These are phyloP conservation scores for Ascoidea asiatica DNA, from an alignment of 805 yeast genomes.

Conservation along the genomic window DNA sequence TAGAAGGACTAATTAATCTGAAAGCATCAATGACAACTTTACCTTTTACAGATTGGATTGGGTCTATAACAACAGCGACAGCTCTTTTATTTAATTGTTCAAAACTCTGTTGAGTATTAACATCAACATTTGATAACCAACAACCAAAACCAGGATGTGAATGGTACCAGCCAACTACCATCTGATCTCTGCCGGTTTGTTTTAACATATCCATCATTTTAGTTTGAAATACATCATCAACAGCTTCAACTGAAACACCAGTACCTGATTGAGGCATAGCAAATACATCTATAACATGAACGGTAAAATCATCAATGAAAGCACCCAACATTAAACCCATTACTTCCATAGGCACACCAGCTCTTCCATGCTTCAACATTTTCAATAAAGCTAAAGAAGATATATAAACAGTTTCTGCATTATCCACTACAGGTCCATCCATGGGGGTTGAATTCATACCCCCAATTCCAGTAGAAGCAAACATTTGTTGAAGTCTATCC, in stretches of 20 bases:
- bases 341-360: constrained; percentile 77
- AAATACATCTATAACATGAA: constrained; percentile 94
- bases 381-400: constrained; percentile 90
- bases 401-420: constrained; percentile 91
- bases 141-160: constrained; percentile 99
- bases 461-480: constrained; percentile 24
- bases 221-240: constrained; percentile 96
- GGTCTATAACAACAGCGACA: constrained; percentile 97
- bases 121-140: constrained; percentile 96
- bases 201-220: constrained; percentile 99
- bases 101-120: constrained; percentile 93
- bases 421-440: constrained; percentile 81
- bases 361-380: constrained; percentile 96
- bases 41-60: constrained; percentile 97
- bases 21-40: constrained; percentile 98
- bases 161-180: constrained; percentile 99
- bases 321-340: constrained; percentile 99
- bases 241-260: constrained; percentile 98
- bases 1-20: constrained; percentile 78
- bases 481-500: background rate
- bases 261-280: constrained; percentile 99
- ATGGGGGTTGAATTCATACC: constrained; percentile 32
- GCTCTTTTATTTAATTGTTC: constrained; percentile 93
- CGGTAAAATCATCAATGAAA: constrained; percentile 93
- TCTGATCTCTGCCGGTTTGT: constrained; percentile 98